Conservation (phyloP, 495 filamentous ascomycete species). For the Jackrogersella minutella region DNA sequence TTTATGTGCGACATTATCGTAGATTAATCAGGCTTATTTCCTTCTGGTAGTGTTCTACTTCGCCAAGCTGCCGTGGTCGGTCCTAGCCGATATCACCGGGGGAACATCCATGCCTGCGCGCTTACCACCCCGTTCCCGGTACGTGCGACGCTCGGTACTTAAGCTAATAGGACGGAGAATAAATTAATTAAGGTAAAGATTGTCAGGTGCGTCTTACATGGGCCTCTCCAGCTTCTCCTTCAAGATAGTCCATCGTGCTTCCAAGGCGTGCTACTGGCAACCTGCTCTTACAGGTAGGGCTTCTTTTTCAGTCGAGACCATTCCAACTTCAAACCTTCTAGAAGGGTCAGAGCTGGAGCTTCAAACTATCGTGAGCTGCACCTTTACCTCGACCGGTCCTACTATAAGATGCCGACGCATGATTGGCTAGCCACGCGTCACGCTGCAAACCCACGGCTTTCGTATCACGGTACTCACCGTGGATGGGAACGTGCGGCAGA, state of each 20-base stretch:
- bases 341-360: constrained; percentile 5
- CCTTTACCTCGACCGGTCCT: constrained; percentile 10
- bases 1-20: background rate
- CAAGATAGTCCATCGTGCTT: constrained; percentile 17
- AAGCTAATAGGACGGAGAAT: constrained; percentile 23
- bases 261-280: constrained; percentile 9
- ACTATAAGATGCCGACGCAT: constrained; percentile 11
- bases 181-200: constrained; percentile 15
- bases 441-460: constrained; percentile 11
- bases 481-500: background rate
- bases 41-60: constrained; percentile 18
- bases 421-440: constrained; percentile 25
- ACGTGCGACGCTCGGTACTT: constrained; percentile 15
- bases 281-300: constrained; percentile 19
- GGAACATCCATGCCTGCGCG: constrained; percentile 8
- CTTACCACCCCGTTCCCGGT: constrained; percentile 25
- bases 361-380: background rate
- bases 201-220: constrained; percentile 28
- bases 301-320: constrained; percentile 26
- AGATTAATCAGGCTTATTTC: constrained; percentile 13
- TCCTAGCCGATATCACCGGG: constrained; percentile 26
- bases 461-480: constrained; percentile 6
- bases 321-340: constrained; percentile 17
- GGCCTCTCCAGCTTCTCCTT: constrained; percentile 35
- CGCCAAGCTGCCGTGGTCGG: constrained; percentile 36